phyloP scores from a whole-genome alignment of 2,329 filamentous ascomycete genomes.

The Penicillium brasilianum region DNA sequence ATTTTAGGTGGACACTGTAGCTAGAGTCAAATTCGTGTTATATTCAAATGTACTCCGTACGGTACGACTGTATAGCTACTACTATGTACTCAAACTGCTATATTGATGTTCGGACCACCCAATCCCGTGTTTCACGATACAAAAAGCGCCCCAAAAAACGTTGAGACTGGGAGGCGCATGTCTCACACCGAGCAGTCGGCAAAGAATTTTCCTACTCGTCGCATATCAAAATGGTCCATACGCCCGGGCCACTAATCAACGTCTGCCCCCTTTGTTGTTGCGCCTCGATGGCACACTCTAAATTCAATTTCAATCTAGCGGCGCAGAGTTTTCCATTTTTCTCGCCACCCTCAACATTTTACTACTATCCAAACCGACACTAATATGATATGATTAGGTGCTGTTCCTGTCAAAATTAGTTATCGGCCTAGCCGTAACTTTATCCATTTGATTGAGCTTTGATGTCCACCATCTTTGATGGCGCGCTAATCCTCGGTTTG shows the following conservation, averaged over 20 bases:
- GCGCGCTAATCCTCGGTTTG: slow-evolving; percentile 10
- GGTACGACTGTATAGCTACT: too few species aligned
- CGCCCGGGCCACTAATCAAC: slow-evolving; percentile 22
- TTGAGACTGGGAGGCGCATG: slow-evolving; percentile 21
- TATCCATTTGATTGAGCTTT: background rate
- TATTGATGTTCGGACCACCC: slow-evolving; percentile 10
- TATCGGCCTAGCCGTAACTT: slow-evolving; percentile 4
- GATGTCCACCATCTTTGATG: background rate
- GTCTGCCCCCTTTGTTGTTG: background rate
- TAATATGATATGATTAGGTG: background rate
- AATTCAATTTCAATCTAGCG: slow-evolving; percentile 17
- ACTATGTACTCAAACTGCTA: background rate
- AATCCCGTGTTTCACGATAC: slow-evolving; percentile 25
- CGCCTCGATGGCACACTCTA: slow-evolving; percentile 3
- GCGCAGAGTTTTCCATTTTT: slow-evolving; percentile 24
- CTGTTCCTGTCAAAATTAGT: background rate
- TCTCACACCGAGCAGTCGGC: slow-evolving; percentile 20
- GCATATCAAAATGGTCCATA: slow-evolving; percentile 8
- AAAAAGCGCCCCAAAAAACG: slow-evolving; percentile 15
- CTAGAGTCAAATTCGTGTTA: background rate
- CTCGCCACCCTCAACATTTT: slow-evolving; percentile 21
- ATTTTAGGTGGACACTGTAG: background rate
- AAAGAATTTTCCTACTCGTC: background rate
- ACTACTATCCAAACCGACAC: background rate
- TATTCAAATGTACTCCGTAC: background rate